Percentiles rank a stretch among this genome's conserved stretches.
Conservation (phyloP, 192 early-diverging fungal genomes). For the Physocladia obscura region DNA sequence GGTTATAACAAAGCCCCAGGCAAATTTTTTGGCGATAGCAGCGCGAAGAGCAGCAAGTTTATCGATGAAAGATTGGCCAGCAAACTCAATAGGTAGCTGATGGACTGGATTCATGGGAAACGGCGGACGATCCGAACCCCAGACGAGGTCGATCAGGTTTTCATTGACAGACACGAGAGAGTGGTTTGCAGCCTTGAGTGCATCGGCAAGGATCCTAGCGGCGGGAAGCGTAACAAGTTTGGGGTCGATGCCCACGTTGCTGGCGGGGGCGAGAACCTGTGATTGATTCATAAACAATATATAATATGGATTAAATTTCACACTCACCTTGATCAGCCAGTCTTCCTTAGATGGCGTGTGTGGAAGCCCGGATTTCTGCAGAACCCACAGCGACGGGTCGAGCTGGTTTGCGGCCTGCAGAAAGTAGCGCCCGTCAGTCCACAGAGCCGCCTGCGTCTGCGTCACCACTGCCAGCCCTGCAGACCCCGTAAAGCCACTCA, state of each 20-base stretch:
- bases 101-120: slow-evolving; percentile 65
- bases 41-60: slow-evolving; percentile 75
- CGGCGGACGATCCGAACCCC: slow-evolving; percentile 71
- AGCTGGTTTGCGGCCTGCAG: slow-evolving; percentile 91
- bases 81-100: slow-evolving; percentile 69
- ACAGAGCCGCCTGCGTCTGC: slow-evolving; percentile 75
- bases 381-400: slow-evolving; percentile 80
- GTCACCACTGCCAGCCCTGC: slow-evolving; percentile 91
- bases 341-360: slow-evolving; percentile 88
- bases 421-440: slow-evolving; percentile 98
- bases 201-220: slow-evolving; percentile 54
- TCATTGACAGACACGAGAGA: slow-evolving; percentile 67
- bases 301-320: neutral
- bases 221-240: slow-evolving; percentile 75
- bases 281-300: neutral
- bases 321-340: slow-evolving; percentile 65
- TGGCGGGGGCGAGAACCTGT: slow-evolving; percentile 56
- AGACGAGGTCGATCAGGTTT: slow-evolving; percentile 86
- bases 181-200: slow-evolving; percentile 60
- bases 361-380: slow-evolving; percentile 89
- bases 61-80: slow-evolving; percentile 50
- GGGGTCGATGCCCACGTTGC: slow-evolving; percentile 93
- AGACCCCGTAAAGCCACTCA: slow-evolving; percentile 96
- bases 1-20: slow-evolving; percentile 77
- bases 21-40: slow-evolving; percentile 57